These are phyloP conservation scores for Suillus discolor DNA, from an alignment of 768 basidiomycete genomes.

Conservation along the genomic window DNA sequence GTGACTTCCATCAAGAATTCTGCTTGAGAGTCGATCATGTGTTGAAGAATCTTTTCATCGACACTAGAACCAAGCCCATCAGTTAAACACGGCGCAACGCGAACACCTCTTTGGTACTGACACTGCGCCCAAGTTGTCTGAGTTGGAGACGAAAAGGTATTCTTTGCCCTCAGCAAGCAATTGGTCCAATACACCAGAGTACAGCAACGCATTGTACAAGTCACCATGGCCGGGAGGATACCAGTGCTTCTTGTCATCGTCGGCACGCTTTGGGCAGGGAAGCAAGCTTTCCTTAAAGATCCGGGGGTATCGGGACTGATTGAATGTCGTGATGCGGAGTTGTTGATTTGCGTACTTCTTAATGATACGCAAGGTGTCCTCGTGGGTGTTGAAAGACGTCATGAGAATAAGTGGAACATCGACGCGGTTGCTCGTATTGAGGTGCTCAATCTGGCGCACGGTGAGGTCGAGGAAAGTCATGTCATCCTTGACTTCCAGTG, in stretches of 20 bases:
- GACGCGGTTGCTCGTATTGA: conserved; percentile 60
- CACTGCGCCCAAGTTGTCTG: conserved; percentile 75
- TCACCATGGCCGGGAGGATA: conserved; percentile 82
- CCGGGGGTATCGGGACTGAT: conserved; percentile 75
- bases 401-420: conserved; percentile 81
- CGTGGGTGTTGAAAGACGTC: conserved; percentile 84
- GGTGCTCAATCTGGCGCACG: conserved; percentile 69
- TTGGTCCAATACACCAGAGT: conserved; percentile 75
- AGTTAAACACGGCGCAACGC: conserved; percentile 1
- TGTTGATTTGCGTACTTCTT: conserved; percentile 83
- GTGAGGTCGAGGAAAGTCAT: conserved; percentile 71
- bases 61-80: conserved; percentile 43
- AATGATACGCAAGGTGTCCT: conserved; percentile 76
- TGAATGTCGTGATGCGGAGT: conserved; percentile 70
- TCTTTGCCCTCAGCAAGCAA: conserved; percentile 72
- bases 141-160: conserved; percentile 79
- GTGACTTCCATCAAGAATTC: conserved; percentile 81
- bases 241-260: conserved; percentile 70
- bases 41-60: conserved; percentile 64
- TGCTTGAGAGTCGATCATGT: conserved; percentile 65
- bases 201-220: conserved; percentile 67
- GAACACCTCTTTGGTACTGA: conserved; percentile 26
- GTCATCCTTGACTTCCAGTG: conserved; percentile 75
- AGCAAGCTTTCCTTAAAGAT: conserved; percentile 70
- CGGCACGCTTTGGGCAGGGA: conserved; percentile 58